Evolutionary conservation across 2,329 filamentous ascomycete species (phyloP).

Genomic region (Sporothrix inflata): DNA sequence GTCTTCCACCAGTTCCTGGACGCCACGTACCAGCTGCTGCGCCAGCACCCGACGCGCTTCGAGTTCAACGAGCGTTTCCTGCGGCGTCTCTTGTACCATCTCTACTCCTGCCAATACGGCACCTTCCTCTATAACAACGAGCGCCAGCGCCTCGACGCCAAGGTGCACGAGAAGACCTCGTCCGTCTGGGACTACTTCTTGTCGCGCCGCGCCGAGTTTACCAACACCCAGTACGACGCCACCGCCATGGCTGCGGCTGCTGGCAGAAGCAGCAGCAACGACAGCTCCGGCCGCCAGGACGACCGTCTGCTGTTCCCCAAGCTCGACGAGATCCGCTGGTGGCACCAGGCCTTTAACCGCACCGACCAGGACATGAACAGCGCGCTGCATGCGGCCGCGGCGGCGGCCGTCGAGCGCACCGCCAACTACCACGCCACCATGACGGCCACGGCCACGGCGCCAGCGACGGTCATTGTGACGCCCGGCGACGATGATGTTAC

Average conservation of each 20-base stretch:
- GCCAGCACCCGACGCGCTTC: constrained; percentile 85
- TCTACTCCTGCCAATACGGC: constrained; percentile 95
- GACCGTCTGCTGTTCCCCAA: constrained; percentile 84
- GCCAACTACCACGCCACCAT: constrained; percentile 39
- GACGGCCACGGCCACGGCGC: not conserved
- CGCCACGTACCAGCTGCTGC: constrained; percentile 84
- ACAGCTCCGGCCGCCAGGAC: constrained; percentile 77
- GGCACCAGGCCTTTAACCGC: constrained; percentile 84
- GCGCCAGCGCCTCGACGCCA: constrained; percentile 76
- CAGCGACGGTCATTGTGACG: constrained; percentile 35
- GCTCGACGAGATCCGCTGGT: constrained; percentile 84
- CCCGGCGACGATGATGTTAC: constrained; percentile 52
- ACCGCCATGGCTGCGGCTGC: not conserved
- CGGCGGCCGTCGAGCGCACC: constrained; percentile 51
- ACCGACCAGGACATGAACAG: constrained; percentile 93
- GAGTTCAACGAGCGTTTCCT: constrained; percentile 97
- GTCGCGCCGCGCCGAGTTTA: constrained; percentile 76
- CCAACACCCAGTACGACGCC: constrained; percentile 76
- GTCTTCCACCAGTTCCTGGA: constrained; percentile 98
- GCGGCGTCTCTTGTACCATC: constrained; percentile 84
- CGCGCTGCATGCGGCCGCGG: constrained; percentile 55
- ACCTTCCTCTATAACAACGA: constrained; percentile 97
- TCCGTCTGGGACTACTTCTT: constrained; percentile 98
- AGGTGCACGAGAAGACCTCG: constrained; percentile 70
- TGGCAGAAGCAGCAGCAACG: constrained; percentile 55